Percentiles rank a stretch among this genome's conserved stretches.
These are phyloP conservation scores for Gyrodon lividus DNA, from an alignment of 768 basidiomycete species.

Conservation along the genomic window DNA sequence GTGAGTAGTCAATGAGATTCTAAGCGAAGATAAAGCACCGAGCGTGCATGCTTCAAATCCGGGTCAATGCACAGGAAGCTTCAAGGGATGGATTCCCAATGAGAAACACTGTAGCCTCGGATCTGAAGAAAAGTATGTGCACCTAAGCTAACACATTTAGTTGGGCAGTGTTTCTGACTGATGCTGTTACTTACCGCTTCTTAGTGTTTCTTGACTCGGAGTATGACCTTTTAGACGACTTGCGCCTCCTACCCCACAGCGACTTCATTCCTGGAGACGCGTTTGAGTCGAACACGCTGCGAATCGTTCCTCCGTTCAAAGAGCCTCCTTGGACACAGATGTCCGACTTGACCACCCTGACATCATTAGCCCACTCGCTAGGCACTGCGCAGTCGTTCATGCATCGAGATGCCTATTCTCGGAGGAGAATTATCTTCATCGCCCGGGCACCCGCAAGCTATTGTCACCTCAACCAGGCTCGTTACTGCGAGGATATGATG, in stretches of 20 bases:
- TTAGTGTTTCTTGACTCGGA: slow-evolving; percentile 58
- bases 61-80: slow-evolving; percentile 37
- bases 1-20: slow-evolving; percentile 24
- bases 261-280: slow-evolving; percentile 59
- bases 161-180: not conserved
- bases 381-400: no score
- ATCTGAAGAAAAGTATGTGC: slow-evolving; percentile 37
- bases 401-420: slow-evolving; percentile 36
- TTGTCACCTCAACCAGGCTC: slow-evolving; percentile 32
- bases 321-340: slow-evolving; percentile 18
- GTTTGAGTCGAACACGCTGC: slow-evolving; percentile 46
- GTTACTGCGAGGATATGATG: slow-evolving; percentile 34
- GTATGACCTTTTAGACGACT: slow-evolving; percentile 58
- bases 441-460: slow-evolving; percentile 30
- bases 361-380: no score
- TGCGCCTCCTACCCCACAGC: slow-evolving; percentile 49
- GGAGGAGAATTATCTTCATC: slow-evolving; percentile 28
- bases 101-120: slow-evolving; percentile 37
- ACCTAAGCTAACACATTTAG: no score
- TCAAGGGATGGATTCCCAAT: slow-evolving; percentile 45
- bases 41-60: not conserved
- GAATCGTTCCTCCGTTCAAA: slow-evolving; percentile 30
- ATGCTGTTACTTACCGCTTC: not conserved
- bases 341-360: no score
- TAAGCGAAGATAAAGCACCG: not conserved